Evolutionary conservation across 306 rosid genomes (phyloP).

Genomic region (Leucaena leucocephala): DNA sequence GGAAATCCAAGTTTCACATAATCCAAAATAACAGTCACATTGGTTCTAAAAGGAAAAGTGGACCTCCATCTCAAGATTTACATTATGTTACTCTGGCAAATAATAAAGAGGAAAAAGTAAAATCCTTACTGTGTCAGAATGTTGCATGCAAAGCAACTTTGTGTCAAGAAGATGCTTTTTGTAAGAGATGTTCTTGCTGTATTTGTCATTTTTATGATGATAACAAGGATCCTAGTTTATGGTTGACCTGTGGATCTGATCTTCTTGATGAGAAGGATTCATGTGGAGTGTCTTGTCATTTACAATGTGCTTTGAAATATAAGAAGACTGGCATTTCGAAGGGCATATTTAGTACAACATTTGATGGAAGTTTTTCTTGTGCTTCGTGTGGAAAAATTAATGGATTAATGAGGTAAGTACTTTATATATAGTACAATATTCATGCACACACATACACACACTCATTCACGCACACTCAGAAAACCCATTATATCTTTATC

Average conservation of each 20-base stretch:
- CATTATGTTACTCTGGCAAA: slow-evolving; percentile 40
- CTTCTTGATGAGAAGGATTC: slow-evolving; percentile 49
- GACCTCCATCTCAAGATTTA: slow-evolving; percentile 43
- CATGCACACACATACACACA: background rate
- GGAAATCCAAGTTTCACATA: slow-evolving; percentile 49
- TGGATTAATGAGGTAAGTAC: slow-evolving; percentile 75
- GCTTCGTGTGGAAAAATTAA: slow-evolving; percentile 76
- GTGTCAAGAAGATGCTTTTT: slow-evolving; percentile 64
- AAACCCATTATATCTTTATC: slow-evolving; percentile 5
- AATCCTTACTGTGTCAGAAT: slow-evolving; percentile 64
- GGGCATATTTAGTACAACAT: slow-evolving; percentile 46
- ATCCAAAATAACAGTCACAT: slow-evolving; percentile 43
- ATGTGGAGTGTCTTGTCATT: slow-evolving; percentile 92
- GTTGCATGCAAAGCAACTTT: slow-evolving; percentile 78
- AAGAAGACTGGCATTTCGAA: slow-evolving; percentile 67
- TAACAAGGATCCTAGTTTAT: slow-evolving; percentile 95
- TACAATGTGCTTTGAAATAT: slow-evolving; percentile 85
- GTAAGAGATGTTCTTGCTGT: slow-evolving; percentile 96
- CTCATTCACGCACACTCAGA: too few species aligned
- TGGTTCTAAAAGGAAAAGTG: slow-evolving; percentile 63
- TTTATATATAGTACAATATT: slow-evolving; percentile 32
- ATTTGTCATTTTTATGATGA: slow-evolving; percentile 79
- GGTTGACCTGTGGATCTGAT: slow-evolving; percentile 80
- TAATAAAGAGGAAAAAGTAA: slow-evolving; percentile 48
- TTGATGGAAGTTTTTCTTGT: slow-evolving; percentile 83